Conservation (phyloP, 371 early-diverging fungal species). For the Lichtheimia ramosa region DNA sequence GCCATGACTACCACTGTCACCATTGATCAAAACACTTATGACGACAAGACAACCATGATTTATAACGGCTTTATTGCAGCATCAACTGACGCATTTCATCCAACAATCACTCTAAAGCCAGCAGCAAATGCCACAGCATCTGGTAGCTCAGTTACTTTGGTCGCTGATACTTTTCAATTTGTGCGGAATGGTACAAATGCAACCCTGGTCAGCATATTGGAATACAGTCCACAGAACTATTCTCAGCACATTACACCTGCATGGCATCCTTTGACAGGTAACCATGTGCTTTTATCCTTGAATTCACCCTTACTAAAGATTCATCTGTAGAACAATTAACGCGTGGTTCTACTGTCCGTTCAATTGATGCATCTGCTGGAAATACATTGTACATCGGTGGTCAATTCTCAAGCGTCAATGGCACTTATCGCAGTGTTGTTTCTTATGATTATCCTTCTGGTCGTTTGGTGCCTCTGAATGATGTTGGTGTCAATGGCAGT, state of each 20-base stretch:
- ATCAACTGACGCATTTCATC: constrained; percentile 29
- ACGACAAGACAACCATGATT: constrained; percentile 44
- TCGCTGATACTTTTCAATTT: constrained; percentile 36
- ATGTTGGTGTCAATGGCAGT: constrained; percentile 26
- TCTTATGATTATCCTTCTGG: constrained; percentile 26
- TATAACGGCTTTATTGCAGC: constrained; percentile 50
- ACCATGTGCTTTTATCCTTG: not conserved
- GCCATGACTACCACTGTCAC: constrained; percentile 27
- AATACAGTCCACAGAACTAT: constrained; percentile 34
- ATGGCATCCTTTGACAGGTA: constrained; percentile 37
- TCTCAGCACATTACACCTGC: constrained; percentile 25
- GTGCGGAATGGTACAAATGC: constrained; percentile 33
- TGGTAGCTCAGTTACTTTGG: constrained; percentile 19
- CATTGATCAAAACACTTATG: constrained; percentile 41
- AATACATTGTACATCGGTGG: constrained; percentile 40
- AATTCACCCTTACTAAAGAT: not conserved
- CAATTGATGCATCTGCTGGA: constrained; percentile 26
- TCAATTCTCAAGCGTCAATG: constrained; percentile 22
- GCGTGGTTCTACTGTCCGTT: constrained; percentile 23
- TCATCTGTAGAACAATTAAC: constrained; percentile 31
- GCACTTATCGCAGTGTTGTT: constrained; percentile 26
- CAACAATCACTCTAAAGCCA: constrained; percentile 22
- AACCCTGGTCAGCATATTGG: constrained; percentile 31
- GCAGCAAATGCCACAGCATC: constrained; percentile 22
- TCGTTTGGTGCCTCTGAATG: constrained; percentile 16